These are phyloP conservation scores for Fomes fomentarius DNA, from an alignment of 1,284 basidiomycete species.

Conservation along the genomic window DNA sequence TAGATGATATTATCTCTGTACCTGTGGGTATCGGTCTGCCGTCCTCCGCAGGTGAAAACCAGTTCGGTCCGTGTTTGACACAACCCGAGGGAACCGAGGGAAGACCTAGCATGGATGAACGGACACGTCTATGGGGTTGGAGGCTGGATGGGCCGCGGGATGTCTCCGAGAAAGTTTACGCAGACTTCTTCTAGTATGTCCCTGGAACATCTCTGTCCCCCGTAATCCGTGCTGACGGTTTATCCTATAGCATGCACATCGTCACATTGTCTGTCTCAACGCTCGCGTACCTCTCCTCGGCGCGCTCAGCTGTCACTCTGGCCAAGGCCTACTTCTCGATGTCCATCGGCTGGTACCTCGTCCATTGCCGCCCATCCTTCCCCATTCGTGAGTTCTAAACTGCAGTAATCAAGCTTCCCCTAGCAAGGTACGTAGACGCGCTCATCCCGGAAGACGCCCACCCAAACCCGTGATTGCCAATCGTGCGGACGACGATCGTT, in stretches of 20 bases:
- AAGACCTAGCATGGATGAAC: conserved; percentile 48
- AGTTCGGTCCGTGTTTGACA: conserved; percentile 22
- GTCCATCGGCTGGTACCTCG: conserved; percentile 39
- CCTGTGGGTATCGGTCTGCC: conserved; percentile 47
- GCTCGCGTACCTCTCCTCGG: conserved; percentile 28
- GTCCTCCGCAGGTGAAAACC: conserved; percentile 22
- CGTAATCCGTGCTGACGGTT: neutral
- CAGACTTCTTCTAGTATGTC: conserved; percentile 43
- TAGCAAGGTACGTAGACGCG: conserved; percentile 31
- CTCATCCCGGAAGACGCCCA: conserved; percentile 37
- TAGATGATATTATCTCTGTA: conserved; percentile 38
- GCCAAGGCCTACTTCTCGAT: conserved; percentile 42
- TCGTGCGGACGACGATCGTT: conserved; percentile 50
- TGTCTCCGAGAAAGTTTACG: conserved; percentile 38
- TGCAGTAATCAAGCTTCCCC: neutral
- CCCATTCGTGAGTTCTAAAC: conserved; percentile 41
- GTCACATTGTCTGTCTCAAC: conserved; percentile 47
- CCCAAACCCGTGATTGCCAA: conserved; percentile 58
- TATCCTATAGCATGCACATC: conserved; percentile 41
- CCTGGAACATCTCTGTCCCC: neutral
- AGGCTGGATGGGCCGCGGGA: conserved; percentile 36
- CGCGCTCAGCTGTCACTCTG: conserved; percentile 35
- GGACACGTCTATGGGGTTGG: conserved; percentile 45
- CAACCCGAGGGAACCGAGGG: conserved; percentile 41
- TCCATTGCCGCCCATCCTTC: conserved; percentile 38